Evolutionary conservation across 306 rosid genomes (phyloP), one percentile per base, ranked within the genome.

Genomic region (Senna siamea): DNA sequence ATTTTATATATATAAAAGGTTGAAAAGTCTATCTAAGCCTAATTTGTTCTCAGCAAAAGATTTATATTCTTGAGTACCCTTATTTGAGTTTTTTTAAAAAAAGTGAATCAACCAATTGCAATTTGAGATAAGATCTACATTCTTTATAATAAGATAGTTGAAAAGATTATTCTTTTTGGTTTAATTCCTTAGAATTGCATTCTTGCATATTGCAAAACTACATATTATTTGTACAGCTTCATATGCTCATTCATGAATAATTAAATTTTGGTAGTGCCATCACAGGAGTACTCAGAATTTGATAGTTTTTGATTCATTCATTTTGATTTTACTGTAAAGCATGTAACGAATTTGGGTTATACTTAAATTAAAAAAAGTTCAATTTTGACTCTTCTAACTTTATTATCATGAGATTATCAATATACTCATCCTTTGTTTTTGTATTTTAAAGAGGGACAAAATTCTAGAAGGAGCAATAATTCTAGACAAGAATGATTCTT

Each of bases 151-250:
- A 85, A 93, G 85, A 81, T 78, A 47, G 72, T 66, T 82, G 88
- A 78, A 79, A 72, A 73, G 83, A 88, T 80, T 73, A 70, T 83
- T 85, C 79, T 66, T 54, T 20, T 20, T 66, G 44, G 47, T 66
- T 83, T 75, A 86, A 72, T 81, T 83, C 74, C 78, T 79, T 82
- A 73, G 85, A 75, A 82, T 85, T 88, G 83, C 88, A 77, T 87
- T 88, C 75, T 73, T 83, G 85, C 96, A 85, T 89, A 89, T 77
- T 89, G 74, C 86, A 34, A 48, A 79, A 80, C 84, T 76, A 84
- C 93, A 81, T 69, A 87, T 88, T 84, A 84, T 89, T 88, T 94
- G 99, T 92, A 94, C 99, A 94, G 99, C 85, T 87, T 82, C 90
- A 92, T 82, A 85, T 91, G 92, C 89, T 94, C 89, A 88, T 91